phyloP scores from a whole-genome alignment of 306 rosid species.

The Morella rubra region DNA sequence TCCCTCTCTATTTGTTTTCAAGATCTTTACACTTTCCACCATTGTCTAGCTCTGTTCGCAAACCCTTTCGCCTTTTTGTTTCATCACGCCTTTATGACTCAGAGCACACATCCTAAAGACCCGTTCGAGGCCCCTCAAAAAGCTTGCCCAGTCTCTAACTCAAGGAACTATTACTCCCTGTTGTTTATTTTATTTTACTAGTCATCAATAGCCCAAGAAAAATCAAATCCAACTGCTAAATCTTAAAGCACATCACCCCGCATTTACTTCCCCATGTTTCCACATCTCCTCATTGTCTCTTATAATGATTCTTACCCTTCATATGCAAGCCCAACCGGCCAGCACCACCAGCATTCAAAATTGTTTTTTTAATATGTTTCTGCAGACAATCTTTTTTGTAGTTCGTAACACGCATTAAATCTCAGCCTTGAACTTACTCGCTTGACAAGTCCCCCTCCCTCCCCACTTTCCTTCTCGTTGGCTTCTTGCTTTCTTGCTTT shows the following conservation, averaged over 20 bases:
- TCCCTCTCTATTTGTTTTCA: not conserved
- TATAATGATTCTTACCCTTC: conserved; percentile 30
- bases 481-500: not conserved
- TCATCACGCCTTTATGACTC: not conserved
- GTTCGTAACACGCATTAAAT: conserved; percentile 26
- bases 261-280: conserved; percentile 33
- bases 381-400: conserved; percentile 22
- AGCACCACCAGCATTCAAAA: conserved; percentile 16
- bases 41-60: too few species aligned
- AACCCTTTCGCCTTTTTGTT: not conserved
- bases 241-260: not conserved
- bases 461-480: not conserved
- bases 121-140: too few species aligned
- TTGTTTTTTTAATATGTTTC: conserved; percentile 17
- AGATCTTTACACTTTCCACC: too few species aligned
- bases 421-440: conserved; percentile 9
- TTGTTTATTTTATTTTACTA: not conserved
- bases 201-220: not conserved
- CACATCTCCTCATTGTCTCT: conserved; percentile 34
- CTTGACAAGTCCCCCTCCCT: conserved; percentile 12
- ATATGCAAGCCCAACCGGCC: conserved; percentile 12
- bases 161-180: not conserved
- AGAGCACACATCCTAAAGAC: not conserved
- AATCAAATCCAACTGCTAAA: not conserved
- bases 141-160: too few species aligned